phyloP scores from a whole-genome alignment of 1,284 basidiomycete genomes.

The Gymnopus androsaceus region DNA sequence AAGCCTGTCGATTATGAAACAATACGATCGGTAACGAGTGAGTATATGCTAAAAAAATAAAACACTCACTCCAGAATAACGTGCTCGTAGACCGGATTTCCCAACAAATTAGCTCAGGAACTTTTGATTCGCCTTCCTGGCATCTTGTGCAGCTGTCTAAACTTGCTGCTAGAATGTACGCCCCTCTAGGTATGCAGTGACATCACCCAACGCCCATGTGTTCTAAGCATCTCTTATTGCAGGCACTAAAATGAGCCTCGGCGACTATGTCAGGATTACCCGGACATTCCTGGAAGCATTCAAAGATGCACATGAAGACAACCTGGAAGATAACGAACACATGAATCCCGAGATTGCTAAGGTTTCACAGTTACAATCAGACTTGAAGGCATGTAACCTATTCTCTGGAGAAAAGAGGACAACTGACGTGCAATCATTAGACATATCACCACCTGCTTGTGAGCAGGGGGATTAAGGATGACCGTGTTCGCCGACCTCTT shows the following conservation, averaged over 20 bases:
- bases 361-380: slow-evolving; percentile 46
- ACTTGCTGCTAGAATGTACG: slow-evolving; percentile 77
- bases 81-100: slow-evolving; percentile 50
- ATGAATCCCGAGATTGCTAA: slow-evolving; percentile 32
- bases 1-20: slow-evolving; percentile 61
- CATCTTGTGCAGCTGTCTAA: slow-evolving; percentile 73
- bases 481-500: slow-evolving; percentile 72
- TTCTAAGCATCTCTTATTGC: slow-evolving; percentile 79
- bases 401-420: background rate
- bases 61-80: too few relatives aligned
- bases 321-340: slow-evolving; percentile 29
- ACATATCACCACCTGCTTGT: slow-evolving; percentile 72
- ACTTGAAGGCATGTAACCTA: slow-evolving; percentile 58
- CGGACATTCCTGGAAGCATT: slow-evolving; percentile 76
- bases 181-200: slow-evolving; percentile 68
- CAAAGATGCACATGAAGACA: slow-evolving; percentile 43
- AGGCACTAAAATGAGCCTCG: slow-evolving; percentile 78
- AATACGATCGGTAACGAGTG: slow-evolving; percentile 60
- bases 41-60: background rate
- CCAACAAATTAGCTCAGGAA: slow-evolving; percentile 70
- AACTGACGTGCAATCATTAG: slow-evolving; percentile 38
- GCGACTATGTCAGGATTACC: slow-evolving; percentile 78
- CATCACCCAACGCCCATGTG: slow-evolving; percentile 40
- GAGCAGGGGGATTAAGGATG: slow-evolving; percentile 74
- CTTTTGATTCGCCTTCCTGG: slow-evolving; percentile 84